Evolutionary conservation across 495 filamentous ascomycete species (phyloP).

Genomic region (Jackrogersella multiformis): DNA sequence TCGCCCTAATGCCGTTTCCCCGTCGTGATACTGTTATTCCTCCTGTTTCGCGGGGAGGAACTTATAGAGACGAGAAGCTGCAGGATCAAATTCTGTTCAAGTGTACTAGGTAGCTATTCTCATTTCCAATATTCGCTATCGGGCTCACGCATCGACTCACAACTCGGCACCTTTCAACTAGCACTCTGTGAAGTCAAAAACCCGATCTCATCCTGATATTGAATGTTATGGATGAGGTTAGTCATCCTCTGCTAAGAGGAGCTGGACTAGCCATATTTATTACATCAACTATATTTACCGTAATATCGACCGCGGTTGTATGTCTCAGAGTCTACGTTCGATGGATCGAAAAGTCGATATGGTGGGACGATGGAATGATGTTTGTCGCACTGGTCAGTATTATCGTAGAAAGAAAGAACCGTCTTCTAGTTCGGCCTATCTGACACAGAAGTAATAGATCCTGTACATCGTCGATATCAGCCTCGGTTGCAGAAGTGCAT

Average conservation of each 20-base stretch:
- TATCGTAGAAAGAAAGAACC: background rate
- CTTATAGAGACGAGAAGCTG: background rate
- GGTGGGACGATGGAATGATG: slow-evolving; percentile 41
- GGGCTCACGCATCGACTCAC: background rate
- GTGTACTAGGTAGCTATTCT: no score
- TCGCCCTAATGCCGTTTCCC: background rate
- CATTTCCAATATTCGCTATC: no score
- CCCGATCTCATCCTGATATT: background rate
- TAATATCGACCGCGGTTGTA: slow-evolving; percentile 15
- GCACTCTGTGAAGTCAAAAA: background rate
- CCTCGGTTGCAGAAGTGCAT: slow-evolving; percentile 1
- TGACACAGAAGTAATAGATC: slow-evolving; percentile 13
- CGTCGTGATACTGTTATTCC: background rate
- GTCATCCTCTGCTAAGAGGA: background rate
- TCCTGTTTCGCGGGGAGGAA: background rate
- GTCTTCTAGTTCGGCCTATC: background rate
- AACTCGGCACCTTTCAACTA: background rate
- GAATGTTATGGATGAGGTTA: background rate
- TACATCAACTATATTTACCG: slow-evolving; percentile 4
- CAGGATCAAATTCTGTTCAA: background rate
- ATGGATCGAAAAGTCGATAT: slow-evolving; percentile 13
- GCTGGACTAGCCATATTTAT: slow-evolving; percentile 8
- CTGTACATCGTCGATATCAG: slow-evolving; percentile 8
- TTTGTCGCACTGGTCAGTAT: slow-evolving; percentile 23
- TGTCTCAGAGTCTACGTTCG: slow-evolving; percentile 23